A percentile compares a stretch with the other conserved stretches of the same genome.
These are phyloP conservation scores for Pezizomycotina sp. DNA, from an alignment of 2,329 filamentous ascomycete species.

Conservation along the genomic window DNA sequence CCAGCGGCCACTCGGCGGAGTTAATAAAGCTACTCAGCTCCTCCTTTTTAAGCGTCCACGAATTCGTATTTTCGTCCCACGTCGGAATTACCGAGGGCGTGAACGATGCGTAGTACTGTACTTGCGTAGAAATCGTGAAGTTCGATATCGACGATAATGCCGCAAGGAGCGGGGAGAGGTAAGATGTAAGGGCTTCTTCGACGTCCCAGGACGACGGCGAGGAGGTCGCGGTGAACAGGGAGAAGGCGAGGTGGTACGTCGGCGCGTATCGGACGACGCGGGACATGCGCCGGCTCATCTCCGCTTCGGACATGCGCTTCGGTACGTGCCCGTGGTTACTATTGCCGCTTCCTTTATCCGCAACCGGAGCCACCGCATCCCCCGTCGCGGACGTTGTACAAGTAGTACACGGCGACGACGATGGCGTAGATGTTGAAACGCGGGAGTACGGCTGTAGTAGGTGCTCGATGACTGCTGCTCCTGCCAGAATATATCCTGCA, in stretches of 20 bases:
- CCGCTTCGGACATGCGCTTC: constrained; percentile 33
- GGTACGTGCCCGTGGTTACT: constrained; percentile 27
- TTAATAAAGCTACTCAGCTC: constrained; percentile 92
- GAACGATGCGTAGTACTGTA: constrained; percentile 72
- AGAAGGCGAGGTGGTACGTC: constrained; percentile 91
- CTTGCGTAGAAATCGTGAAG: constrained; percentile 90
- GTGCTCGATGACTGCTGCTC: constrained; percentile 71
- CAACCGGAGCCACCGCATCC: constrained; percentile 25
- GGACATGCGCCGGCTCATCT: constrained; percentile 54
- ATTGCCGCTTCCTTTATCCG: constrained; percentile 25
- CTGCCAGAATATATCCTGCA: constrained; percentile 66
- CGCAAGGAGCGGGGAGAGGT: constrained; percentile 64
- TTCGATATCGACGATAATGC: constrained; percentile 73
- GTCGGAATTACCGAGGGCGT: constrained; percentile 46
- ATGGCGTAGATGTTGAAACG: constrained; percentile 34
- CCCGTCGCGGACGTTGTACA: constrained; percentile 24
- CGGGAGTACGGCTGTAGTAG: constrained; percentile 45
- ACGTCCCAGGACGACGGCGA: constrained; percentile 82
- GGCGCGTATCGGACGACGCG: constrained; percentile 79
- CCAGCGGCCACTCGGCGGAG: constrained; percentile 91
- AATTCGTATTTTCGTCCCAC: constrained; percentile 37
- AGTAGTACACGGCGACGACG: too few relatives aligned
- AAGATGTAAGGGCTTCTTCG: constrained; percentile 59
- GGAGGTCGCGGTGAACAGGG: constrained; percentile 68
- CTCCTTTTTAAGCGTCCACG: constrained; percentile 60